These are phyloP conservation scores for Globisporangium heterothallicum DNA, from an alignment of 352 stramenopile genomes.

Conservation along the genomic window DNA sequence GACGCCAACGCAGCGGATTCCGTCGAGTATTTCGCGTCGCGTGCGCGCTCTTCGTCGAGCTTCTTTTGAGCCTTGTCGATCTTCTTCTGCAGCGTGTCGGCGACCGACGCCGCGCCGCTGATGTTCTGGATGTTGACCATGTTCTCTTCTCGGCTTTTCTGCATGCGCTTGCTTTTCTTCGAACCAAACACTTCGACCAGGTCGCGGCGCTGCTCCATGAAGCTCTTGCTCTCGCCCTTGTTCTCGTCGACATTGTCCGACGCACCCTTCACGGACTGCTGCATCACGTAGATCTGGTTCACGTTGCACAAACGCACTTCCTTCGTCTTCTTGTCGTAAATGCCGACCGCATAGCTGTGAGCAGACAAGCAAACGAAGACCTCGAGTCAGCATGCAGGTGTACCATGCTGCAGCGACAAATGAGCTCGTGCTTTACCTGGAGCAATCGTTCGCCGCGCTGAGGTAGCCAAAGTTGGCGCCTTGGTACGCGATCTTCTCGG, in stretches of 20 bases:
- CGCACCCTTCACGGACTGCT: conserved; percentile 70
- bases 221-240: conserved; percentile 49
- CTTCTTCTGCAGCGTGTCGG: conserved; percentile 74
- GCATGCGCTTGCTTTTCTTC: conserved; percentile 84
- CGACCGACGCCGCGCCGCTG: conserved; percentile 56
- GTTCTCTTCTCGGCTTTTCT: conserved; percentile 79
- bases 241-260: conserved; percentile 67
- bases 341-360: conserved; percentile 57
- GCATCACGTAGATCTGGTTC: conserved; percentile 82
- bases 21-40: conserved; percentile 48
- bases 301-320: conserved; percentile 77
- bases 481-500: conserved; percentile 79
- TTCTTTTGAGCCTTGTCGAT: conserved; percentile 50
- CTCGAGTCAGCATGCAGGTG: background rate
- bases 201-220: conserved; percentile 62
- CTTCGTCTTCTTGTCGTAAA: conserved; percentile 72
- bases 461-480: conserved; percentile 84
- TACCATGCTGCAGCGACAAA: background rate
- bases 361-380: background rate
- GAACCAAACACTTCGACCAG: conserved; percentile 76
- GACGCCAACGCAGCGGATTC: conserved; percentile 44
- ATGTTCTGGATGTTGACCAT: conserved; percentile 76
- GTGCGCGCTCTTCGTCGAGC: conserved; percentile 38
- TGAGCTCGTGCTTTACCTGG: too few species aligned
- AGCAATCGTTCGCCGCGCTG: conserved; percentile 57